These are phyloP conservation scores for Tulasnella sp. DNA, from an alignment of 768 basidiomycete genomes.

Conservation along the genomic window DNA sequence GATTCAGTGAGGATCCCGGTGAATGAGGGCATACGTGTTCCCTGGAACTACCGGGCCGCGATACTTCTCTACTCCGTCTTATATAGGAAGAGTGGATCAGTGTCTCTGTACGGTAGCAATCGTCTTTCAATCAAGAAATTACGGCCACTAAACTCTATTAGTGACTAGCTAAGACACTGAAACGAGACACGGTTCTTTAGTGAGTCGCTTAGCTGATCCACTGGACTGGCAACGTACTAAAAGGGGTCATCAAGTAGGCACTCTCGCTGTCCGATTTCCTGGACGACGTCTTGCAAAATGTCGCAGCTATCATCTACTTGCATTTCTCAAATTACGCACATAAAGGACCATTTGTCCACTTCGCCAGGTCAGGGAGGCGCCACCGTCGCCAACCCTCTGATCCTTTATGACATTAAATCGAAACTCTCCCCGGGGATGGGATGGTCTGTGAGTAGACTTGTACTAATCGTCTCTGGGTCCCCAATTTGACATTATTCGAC, in stretches of 20 bases:
- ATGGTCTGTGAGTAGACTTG: constrained; percentile 22
- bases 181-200: too few relatives aligned
- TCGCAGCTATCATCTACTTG: neutral
- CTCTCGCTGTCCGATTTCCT: neutral
- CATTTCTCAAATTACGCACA: constrained; percentile 14
- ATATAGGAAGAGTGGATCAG: too few relatives aligned
- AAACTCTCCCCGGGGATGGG: neutral
- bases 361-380: neutral
- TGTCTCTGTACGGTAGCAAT: too few relatives aligned
- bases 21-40: too few relatives aligned
- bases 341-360: neutral
- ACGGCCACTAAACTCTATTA: too few relatives aligned
- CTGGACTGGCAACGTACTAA: too few relatives aligned
- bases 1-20: too few relatives aligned
- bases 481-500: neutral
- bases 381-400: constrained; percentile 12
- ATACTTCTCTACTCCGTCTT: too few relatives aligned
- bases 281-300: neutral
- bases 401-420: constrained; percentile 29
- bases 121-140: too few relatives aligned
- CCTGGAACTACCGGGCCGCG: too few relatives aligned
- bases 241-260: neutral
- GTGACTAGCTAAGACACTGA: too few relatives aligned
- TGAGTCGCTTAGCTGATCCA: too few relatives aligned
- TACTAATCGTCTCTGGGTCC: neutral